phyloP scores from a whole-genome alignment of 2,329 filamentous ascomycete genomes.

The Sporothrix schenckii region DNA sequence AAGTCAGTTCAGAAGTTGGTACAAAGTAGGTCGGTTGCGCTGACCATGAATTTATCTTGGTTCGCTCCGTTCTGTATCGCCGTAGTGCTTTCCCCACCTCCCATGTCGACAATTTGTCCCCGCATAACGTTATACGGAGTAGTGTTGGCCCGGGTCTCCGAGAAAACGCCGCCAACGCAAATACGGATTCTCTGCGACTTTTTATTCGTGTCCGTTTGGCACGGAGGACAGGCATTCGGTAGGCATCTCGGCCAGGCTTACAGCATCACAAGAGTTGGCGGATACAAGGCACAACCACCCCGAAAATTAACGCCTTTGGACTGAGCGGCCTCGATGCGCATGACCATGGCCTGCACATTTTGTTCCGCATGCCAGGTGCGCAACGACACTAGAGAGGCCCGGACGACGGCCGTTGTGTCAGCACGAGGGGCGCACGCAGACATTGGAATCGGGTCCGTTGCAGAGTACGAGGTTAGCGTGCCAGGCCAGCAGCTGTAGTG shows the following conservation, averaged over 20 bases:
- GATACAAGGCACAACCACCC: no score
- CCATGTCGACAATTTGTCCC: background rate
- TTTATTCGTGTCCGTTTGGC: background rate
- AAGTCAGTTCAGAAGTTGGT: no score
- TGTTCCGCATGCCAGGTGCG: background rate
- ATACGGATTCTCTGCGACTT: background rate
- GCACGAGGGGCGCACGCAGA: background rate
- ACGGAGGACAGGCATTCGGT: background rate
- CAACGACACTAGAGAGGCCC: background rate
- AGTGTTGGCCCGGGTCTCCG: constrained; percentile 10
- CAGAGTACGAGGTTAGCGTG: constrained; percentile 32
- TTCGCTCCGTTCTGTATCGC: no score
- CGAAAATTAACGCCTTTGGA: background rate
- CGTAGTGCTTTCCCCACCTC: background rate
- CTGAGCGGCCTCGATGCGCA: background rate
- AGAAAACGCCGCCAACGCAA: background rate
- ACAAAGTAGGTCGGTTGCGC: background rate
- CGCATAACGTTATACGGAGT: background rate
- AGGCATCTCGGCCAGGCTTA: no score
- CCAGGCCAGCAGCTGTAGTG: constrained; percentile 35
- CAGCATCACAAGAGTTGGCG: no score
- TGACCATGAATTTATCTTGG: no score
- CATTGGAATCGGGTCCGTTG: background rate
- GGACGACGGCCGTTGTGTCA: background rate
- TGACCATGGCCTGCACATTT: constrained; percentile 6